Conservation (phyloP, 352 stramenopile species). For the Phytophthora ohioensis region DNA sequence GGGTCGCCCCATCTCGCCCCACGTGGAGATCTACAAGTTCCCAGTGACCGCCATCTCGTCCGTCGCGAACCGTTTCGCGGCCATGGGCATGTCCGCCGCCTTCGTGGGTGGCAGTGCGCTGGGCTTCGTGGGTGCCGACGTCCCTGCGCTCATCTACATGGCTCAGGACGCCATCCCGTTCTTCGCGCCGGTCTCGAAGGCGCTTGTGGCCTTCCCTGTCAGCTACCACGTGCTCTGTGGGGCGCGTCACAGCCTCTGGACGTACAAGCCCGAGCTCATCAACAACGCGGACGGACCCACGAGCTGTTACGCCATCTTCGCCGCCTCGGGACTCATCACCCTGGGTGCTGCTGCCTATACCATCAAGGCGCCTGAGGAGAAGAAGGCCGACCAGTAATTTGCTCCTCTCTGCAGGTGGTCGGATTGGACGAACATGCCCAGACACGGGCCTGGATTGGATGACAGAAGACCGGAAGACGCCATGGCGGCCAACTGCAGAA, state of each 20-base stretch:
- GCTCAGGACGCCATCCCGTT: conserved; percentile 75
- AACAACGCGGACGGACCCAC: conserved; percentile 69
- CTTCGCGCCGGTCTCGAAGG: conserved; percentile 90
- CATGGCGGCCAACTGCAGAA: neutral
- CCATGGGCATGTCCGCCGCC: conserved; percentile 86
- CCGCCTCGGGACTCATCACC: conserved; percentile 51
- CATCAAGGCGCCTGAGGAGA: conserved; percentile 50
- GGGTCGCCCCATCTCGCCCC: conserved; percentile 94
- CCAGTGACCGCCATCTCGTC: conserved; percentile 93
- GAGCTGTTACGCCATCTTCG: conserved; percentile 65
- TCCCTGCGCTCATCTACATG: conserved; percentile 81
- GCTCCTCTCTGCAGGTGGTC: conserved; percentile 5
- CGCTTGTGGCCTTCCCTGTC: conserved; percentile 94
- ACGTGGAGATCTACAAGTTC: conserved; percentile 97
- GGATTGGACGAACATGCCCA: conserved; percentile 10
- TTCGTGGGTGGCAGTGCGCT: conserved; percentile 72
- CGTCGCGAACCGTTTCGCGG: conserved; percentile 95
- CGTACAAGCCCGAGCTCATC: conserved; percentile 89
- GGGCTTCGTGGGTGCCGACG: conserved; percentile 81
- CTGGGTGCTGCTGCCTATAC: conserved; percentile 57
- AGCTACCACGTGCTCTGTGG: conserved; percentile 94
- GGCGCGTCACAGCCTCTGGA: conserved; percentile 93
- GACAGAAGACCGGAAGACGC: neutral
- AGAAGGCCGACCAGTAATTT: conserved; percentile 25
- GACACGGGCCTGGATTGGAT: conserved; percentile 6